Percentiles rank a stretch among this genome's conserved stretches.
phyloP scores from a whole-genome alignment of 306 rosid genomes.

The Carpinus fangiana region DNA sequence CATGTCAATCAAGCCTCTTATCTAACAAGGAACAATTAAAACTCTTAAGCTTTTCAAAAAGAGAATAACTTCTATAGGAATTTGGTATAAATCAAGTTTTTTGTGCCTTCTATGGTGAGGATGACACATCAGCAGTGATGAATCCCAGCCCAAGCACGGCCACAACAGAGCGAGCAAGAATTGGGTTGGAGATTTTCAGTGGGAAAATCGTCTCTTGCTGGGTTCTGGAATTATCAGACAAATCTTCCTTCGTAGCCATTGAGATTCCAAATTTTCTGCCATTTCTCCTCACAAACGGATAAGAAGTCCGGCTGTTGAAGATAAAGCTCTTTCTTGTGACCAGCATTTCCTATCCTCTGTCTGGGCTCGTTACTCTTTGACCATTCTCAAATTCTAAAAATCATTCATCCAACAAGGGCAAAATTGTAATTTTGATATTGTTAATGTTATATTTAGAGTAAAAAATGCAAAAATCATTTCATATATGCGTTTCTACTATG shows the following conservation, averaged over 20 bases:
- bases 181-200: conserved; percentile 42
- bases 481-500: too few relatives aligned
- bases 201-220: conserved; percentile 28
- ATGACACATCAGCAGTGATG: conserved; percentile 52
- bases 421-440: too few relatives aligned
- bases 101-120: too few relatives aligned
- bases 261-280: conserved; percentile 25
- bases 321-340: conserved; percentile 35
- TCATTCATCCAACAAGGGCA: too few relatives aligned
- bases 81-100: too few relatives aligned
- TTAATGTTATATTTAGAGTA: too few relatives aligned
- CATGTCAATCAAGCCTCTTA: too few relatives aligned
- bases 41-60: too few relatives aligned
- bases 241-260: conserved; percentile 45
- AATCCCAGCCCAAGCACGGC: conserved; percentile 81
- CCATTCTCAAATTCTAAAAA: too few relatives aligned
- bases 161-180: conserved; percentile 53
- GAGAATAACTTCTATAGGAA: too few relatives aligned
- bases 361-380: background rate
- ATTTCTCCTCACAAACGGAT: conserved; percentile 30
- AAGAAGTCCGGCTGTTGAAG: conserved; percentile 25
- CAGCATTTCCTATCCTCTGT: conserved; percentile 31
- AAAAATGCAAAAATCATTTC: too few relatives aligned
- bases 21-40: too few relatives aligned
- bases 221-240: conserved; percentile 26